Percentiles rank a stretch among this genome's conserved stretches.
These are phyloP conservation scores for Pharus latifolius DNA, from an alignment of 176 grass and related monocot species.

Conservation along the genomic window DNA sequence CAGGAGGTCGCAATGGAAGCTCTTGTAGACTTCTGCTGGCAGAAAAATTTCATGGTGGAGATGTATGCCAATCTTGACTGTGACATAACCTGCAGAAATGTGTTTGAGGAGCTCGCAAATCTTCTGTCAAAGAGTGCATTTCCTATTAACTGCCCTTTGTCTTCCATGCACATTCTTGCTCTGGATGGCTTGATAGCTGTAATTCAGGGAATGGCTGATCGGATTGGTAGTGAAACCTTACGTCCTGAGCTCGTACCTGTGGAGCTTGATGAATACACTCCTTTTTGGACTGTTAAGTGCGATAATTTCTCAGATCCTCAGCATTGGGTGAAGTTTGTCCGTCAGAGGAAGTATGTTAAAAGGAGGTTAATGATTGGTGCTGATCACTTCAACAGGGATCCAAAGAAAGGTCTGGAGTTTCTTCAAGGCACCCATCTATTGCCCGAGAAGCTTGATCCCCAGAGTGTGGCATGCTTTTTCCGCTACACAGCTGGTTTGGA, in stretches of 20 bases:
- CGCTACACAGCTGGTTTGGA: slow-evolving; percentile 90
- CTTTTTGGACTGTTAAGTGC: slow-evolving; percentile 91
- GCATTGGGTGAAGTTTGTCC: slow-evolving; percentile 95
- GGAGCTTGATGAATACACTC: slow-evolving; percentile 75
- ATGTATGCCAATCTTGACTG: slow-evolving; percentile 99
- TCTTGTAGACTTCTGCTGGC: slow-evolving; percentile 86
- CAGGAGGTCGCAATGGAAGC: slow-evolving; percentile 97
- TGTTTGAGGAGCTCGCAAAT: slow-evolving; percentile 95
- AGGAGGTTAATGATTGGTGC: slow-evolving; percentile 88
- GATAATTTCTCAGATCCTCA: slow-evolving; percentile 72
- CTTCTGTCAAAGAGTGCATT: slow-evolving; percentile 93
- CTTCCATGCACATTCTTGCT: slow-evolving; percentile 85
- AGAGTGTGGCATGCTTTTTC: slow-evolving; percentile 96
- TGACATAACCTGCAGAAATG: slow-evolving; percentile 90
- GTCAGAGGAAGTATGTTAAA: slow-evolving; percentile 88
- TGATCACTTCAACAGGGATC: slow-evolving; percentile 97
- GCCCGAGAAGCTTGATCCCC: slow-evolving; percentile 94
- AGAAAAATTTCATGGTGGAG: slow-evolving; percentile 90
- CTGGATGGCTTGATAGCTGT: slow-evolving; percentile 96
- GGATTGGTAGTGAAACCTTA: slow-evolving; percentile 54
- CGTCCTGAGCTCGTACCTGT: slow-evolving; percentile 46
- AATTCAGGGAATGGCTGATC: slow-evolving; percentile 80
- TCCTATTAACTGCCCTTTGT: slow-evolving; percentile 91
- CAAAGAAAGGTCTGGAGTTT: slow-evolving; percentile 98
- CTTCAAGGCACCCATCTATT: slow-evolving; percentile 96